Base-by-base conservation (phyloP, 805 yeast genomes). In the Yarrowia deformans region DNA sequence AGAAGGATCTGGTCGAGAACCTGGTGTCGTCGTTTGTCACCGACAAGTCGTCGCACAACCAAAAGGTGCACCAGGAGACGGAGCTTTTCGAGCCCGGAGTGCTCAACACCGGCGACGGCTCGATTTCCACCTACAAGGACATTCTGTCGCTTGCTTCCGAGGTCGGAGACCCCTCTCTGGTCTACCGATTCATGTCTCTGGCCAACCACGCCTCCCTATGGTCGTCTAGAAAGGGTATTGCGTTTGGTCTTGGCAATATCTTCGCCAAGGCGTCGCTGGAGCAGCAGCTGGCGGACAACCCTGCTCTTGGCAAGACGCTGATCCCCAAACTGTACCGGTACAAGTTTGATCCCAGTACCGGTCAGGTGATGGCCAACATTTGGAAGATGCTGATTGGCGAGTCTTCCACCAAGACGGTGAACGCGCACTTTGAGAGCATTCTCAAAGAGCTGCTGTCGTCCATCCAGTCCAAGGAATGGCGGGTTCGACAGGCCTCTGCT, bases 151-250 rank as follows among this genome's bases (percentile, higher is more conserved):
- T 94, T 63, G 98, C 99, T 0, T 87, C 95, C 0, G 99, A 94
- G 75, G 96, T 93, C 10, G 98, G 98, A 37, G 97, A 94, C 78
- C 97, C 98, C 14, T 86, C 95, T 72, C 84, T 94, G 72, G 97
- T 94, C 5, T 94, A 94, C 79, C 91, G 92, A 75, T 94, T 94
- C 77, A 92, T 94, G 97, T 88, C 97, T 0, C 80, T 94, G 69
- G 97, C 98, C 0, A 89, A 91, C 71, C 89, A 88, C 67, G 91
- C 97, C 0, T 88, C 95, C 0, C 79, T 93, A 23, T 94, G 99
- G 99, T 86, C 96, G 0, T 90, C 97, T 0, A 83, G 97, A 76
- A 91, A 90, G 72, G 99, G 98, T 66, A 87, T 93, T 74, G 98
- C 98, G 0, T 94, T 91, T 80, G 98, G 98, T 0, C 81, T 94